Percentiles rank a stretch among this genome's conserved stretches.
These are phyloP conservation scores for Leishmania aethiopica DNA, from an alignment of 208 protist genomes.

Conservation along the genomic window DNA sequence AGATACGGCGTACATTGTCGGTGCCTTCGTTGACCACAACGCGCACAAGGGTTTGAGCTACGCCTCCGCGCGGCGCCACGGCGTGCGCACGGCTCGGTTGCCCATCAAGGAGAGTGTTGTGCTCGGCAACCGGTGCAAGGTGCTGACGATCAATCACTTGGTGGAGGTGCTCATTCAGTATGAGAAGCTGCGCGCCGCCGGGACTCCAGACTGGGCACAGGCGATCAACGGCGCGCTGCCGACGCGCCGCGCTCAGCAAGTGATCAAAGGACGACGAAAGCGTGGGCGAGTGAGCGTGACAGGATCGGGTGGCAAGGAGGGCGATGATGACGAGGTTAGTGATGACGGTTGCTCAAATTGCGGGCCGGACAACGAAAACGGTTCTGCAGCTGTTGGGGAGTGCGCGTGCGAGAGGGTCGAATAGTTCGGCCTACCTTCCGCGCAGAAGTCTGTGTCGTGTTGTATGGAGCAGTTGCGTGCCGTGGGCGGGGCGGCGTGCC, in stretches of 20 bases:
- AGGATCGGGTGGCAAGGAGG: not conserved
- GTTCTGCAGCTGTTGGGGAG: not conserved
- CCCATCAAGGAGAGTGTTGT: slow-evolving; percentile 79
- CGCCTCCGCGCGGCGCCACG: slow-evolving; percentile 52
- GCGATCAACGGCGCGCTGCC: slow-evolving; percentile 78
- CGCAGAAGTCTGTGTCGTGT: not conserved
- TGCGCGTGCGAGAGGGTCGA: too few species aligned
- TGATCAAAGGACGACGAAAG: slow-evolving; percentile 30
- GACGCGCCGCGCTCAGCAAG: slow-evolving; percentile 58
- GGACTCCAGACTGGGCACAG: slow-evolving; percentile 50
- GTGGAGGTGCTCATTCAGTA: slow-evolving; percentile 77
- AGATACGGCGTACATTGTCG: slow-evolving; percentile 77
- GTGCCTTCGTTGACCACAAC: slow-evolving; percentile 92
- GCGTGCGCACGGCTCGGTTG: slow-evolving; percentile 75
- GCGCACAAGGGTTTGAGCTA: slow-evolving; percentile 74
- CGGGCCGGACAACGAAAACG: not conserved
- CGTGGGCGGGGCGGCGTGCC: not conserved
- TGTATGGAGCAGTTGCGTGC: not conserved
- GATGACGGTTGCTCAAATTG: not conserved
- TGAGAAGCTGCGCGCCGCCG: slow-evolving; percentile 20
- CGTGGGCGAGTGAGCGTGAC: slow-evolving; percentile 20
- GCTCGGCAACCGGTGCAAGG: slow-evolving; percentile 87
- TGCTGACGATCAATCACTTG: slow-evolving; percentile 92
- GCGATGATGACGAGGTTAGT: not conserved
- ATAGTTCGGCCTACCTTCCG: not conserved